phyloP scores from a whole-genome alignment of 208 protist genomes.

The Leptomonas seymouri region DNA sequence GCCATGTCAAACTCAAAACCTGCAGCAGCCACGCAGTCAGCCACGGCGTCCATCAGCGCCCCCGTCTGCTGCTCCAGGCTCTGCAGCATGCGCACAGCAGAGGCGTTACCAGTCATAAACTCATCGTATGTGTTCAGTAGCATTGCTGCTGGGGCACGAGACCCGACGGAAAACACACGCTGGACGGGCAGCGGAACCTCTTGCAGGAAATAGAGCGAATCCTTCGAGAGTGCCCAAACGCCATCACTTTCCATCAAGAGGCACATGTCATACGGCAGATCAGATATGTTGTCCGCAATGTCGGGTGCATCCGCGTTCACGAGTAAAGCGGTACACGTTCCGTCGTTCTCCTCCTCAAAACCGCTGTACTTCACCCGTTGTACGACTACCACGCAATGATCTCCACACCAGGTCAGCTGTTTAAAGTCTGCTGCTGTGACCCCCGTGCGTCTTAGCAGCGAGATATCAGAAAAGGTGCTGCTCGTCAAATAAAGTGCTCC shows the following conservation, averaged over 20 bases:
- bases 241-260: constrained; percentile 69
- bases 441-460: constrained; percentile 32
- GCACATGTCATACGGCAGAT: constrained; percentile 54
- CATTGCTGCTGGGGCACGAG: constrained; percentile 57
- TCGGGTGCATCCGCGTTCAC: constrained; percentile 55
- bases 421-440: constrained; percentile 17
- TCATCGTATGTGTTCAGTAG: constrained; percentile 77
- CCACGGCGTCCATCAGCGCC: constrained; percentile 76
- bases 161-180: constrained; percentile 78
- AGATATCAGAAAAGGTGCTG: constrained; percentile 63
- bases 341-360: constrained; percentile 19
- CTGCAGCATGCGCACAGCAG: constrained; percentile 70
- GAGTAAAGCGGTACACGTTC: constrained; percentile 45
- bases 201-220: constrained; percentile 74
- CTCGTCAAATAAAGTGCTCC: constrained; percentile 61
- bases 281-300: constrained; percentile 51
- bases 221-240: constrained; percentile 49
- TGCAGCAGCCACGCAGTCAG: constrained; percentile 89
- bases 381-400: constrained; percentile 35
- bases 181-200: constrained; percentile 43
- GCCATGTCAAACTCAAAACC: constrained; percentile 75
- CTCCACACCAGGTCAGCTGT: constrained; percentile 71
- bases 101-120: constrained; percentile 74
- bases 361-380: constrained; percentile 38
- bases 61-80: constrained; percentile 51